Evolutionary conservation across 192 early-diverging fungal genomes (phyloP).

Genomic region (Dimargaris xerosporica): DNA sequence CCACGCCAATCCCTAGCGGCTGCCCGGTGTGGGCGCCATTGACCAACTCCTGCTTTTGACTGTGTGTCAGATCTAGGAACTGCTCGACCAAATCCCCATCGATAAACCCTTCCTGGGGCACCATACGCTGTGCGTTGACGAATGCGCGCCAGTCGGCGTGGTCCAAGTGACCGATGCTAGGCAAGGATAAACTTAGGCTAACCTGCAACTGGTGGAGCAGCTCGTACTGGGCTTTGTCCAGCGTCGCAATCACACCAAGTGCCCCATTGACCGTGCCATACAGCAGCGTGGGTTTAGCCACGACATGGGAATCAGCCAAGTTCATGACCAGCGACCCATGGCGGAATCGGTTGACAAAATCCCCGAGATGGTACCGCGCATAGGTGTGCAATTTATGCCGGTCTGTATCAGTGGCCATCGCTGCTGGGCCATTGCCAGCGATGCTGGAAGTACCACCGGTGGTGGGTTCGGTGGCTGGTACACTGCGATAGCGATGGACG

Average conservation of each 20-base stretch:
- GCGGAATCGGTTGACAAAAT: constrained; percentile 62
- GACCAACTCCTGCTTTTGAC: constrained; percentile 25
- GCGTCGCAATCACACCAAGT: constrained; percentile 57
- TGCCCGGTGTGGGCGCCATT: constrained; percentile 1
- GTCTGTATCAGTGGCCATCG: constrained; percentile 20
- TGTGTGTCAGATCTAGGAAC: constrained; percentile 49
- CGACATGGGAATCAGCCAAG: constrained; percentile 39
- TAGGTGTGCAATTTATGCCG: constrained; percentile 30
- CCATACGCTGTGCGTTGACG: constrained; percentile 29
- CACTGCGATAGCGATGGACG: constrained; percentile 33
- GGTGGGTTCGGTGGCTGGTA: not conserved
- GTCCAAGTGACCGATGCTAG: constrained; percentile 38
- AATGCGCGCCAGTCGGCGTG: constrained; percentile 55
- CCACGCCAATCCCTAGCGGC: not conserved
- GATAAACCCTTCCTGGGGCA: constrained; percentile 40
- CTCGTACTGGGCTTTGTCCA: constrained; percentile 40
- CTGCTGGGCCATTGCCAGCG: too few relatives aligned
- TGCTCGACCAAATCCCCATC: constrained; percentile 89
- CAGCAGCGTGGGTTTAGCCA: constrained; percentile 37
- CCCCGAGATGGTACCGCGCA: constrained; percentile 67
- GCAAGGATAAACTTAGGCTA: constrained; percentile 39
- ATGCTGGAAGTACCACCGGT: not conserved
- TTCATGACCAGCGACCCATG: constrained; percentile 68
- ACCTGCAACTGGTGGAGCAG: constrained; percentile 43
- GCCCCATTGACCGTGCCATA: constrained; percentile 67